Evolutionary conservation across 2,329 filamentous ascomycete species (phyloP).

Genomic region (Venturia pyrina): DNA sequence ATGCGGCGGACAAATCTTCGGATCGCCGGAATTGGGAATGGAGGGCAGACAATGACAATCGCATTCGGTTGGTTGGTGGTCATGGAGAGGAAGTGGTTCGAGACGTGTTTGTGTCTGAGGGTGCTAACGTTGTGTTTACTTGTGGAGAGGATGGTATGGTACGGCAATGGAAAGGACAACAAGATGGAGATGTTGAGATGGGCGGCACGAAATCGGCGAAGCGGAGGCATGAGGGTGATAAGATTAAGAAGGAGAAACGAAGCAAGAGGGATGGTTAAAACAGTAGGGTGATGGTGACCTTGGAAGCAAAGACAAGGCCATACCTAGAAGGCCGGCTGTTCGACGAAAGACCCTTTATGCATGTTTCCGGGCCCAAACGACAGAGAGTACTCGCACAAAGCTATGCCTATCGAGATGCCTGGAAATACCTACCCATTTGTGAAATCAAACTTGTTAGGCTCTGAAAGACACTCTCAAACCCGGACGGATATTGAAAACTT

Average conservation of each 20-base stretch:
- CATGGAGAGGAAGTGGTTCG: conserved; percentile 40
- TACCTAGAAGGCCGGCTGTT: neutral
- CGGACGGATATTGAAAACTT: neutral
- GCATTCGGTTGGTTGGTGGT: conserved; percentile 26
- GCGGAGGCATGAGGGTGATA: conserved; percentile 5
- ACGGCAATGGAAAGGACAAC: conserved; percentile 28
- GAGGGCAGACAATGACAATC: neutral
- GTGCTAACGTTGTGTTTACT: conserved; percentile 30
- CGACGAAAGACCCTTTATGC: too few species aligned
- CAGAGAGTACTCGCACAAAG: too few species aligned
- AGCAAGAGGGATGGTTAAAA: neutral
- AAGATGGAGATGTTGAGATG: conserved; percentile 12
- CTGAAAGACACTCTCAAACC: neutral
- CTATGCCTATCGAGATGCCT: too few species aligned
- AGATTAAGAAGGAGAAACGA: conserved; percentile 3
- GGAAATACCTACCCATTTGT: too few species aligned
- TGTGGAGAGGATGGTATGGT: conserved; percentile 41
- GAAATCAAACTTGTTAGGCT: too few species aligned
- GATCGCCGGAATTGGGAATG: conserved; percentile 1
- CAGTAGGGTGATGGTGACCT: neutral
- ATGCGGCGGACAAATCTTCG: neutral
- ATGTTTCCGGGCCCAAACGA: too few species aligned
- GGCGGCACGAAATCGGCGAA: neutral
- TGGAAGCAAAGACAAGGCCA: neutral
- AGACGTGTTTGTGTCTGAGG: conserved; percentile 29